Percentiles rank a stretch among this genome's conserved stretches.
Evolutionary conservation across 352 stramenopile genomes (phyloP).

Genomic region (Phytopythium litorale): DNA sequence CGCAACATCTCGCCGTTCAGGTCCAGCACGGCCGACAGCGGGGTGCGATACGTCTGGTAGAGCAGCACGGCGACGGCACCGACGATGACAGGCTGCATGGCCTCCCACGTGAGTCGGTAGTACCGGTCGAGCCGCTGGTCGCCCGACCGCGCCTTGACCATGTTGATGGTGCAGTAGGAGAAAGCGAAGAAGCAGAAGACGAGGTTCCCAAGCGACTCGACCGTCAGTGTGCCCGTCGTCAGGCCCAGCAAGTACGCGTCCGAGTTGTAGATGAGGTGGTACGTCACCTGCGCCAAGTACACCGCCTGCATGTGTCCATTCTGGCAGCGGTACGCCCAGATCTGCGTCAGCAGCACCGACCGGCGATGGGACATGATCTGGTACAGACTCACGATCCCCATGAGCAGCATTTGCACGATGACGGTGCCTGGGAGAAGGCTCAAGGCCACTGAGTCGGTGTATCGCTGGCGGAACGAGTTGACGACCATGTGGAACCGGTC

Average conservation of each 20-base stretch:
- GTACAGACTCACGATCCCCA: conserved; percentile 7
- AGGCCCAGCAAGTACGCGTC: conserved; percentile 15
- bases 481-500: conserved; percentile 9
- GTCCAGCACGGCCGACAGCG: conserved; percentile 12
- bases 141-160: conserved; percentile 15
- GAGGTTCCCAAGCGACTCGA: conserved; percentile 17
- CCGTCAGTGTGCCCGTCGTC: conserved; percentile 11
- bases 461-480: conserved; percentile 5
- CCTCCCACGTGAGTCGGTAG: conserved; percentile 21
- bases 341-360: conserved; percentile 9
- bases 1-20: conserved; percentile 20
- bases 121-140: conserved; percentile 16
- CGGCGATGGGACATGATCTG: conserved; percentile 5
- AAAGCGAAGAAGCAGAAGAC: conserved; percentile 17
- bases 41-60: conserved; percentile 4
- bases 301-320: conserved; percentile 7
- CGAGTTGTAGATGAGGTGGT: conserved; percentile 8
- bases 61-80: background rate
- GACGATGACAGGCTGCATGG: conserved; percentile 5
- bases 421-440: background rate
- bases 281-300: conserved; percentile 9
- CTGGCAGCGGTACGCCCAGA: conserved; percentile 8
- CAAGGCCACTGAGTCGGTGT: background rate
- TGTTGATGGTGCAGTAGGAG: conserved; percentile 16
- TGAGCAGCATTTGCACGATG: background rate